Evolutionary conservation across 495 filamentous ascomycete genomes (phyloP), one percentile per base, ranked within the genome.

Genomic region (Usnea hakonensis): DNA sequence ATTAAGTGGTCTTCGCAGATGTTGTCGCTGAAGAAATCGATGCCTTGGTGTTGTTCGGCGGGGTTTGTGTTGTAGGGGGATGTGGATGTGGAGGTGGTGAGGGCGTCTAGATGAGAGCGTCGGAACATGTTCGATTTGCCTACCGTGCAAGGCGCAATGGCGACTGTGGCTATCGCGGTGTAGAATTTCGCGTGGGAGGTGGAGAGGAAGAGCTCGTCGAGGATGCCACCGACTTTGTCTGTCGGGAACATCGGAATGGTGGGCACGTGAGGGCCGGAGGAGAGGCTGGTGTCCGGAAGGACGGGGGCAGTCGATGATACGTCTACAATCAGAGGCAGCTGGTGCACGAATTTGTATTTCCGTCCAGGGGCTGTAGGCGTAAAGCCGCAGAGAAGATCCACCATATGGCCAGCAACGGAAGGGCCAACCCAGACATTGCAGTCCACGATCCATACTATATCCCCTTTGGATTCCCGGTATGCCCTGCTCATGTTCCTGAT

Each of bases 51-150:
- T 55, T 75, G 67, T 58, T 57, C 40, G 37, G 23, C 37, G 11
- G 36, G 80, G 70, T 65, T 75, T 63, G 68, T 80, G 65, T 36
- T 73, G 71, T 65, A 61, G 30, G 69, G 63, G 35, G 71, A 60
- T 11, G 56, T 65, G 1, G 72, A 57, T 16, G 66, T 79, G 71
- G 57, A 11, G 76, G 80, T 70, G n/a, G 92, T 97, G 23, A 95
- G 80, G 62, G 81, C 81, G 69, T 90, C 82, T 32, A 99, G 84
- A 68, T 99, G 93, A 0, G 91, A 92, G 55, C 87, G 88, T 33
- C 94, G 89, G 78, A 97, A 97, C 89, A 99, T 95, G 75, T 94
- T 97, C 58, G 90, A 95, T 75, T 99, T 99, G 32, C 94, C 94
- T 8, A 97, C 89, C 59, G 95, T 90, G 73, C 95, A 97, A 8